Base-by-base conservation (phyloP, 2,329 filamentous ascomycete genomes). In the Monosporascus sp. region DNA sequence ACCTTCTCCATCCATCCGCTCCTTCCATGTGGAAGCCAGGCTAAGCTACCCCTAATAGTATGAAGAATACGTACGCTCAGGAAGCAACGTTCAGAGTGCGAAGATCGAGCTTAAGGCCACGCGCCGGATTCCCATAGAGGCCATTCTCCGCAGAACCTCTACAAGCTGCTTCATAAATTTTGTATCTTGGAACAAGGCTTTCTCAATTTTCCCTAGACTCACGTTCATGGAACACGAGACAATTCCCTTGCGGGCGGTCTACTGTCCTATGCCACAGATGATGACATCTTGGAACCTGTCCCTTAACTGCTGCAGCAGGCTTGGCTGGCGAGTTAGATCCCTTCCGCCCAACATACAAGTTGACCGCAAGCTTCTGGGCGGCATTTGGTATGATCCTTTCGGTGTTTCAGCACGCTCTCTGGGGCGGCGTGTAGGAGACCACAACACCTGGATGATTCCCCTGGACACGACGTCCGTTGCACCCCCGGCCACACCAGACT, bases 401-500 rank as follows among this genome's bases (percentile, higher is more conserved):
- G 9, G 31, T 35, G 31, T 14, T 2, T 35, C 31, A 14, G 40
- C 19, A 14, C 1, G 4, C 40, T 24, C 9, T 14, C n/a, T 43
- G 22, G 19, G 19, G 3, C 40, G 40, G 14, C 19, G 40, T 14
- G 40, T 43, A 20, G 40, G 19, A 19, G 40, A 43, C 14, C 20
- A 14, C 5, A 14, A 43, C 22, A 43, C 40, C 5, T 43, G 40
- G 40, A 43, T 14, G 19, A 24, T 43, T 43, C 22, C 17, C 19
- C 40, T 43, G 19, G 40, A 24, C 19, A 55, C 52, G 6, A 24
- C 46, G 0, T 45, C 46, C 24, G 52, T 58, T 5, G 9, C 26
- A 16, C 31, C 7, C 22, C 55, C 49, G 6, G 14, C 45, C 5
- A 52, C 51, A 24, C 52, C 55, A 5, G 55, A 57, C 43, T 52